Conservation (phyloP, 2,329 filamentous ascomycete genomes). For the Celoporthe dispersa region DNA sequence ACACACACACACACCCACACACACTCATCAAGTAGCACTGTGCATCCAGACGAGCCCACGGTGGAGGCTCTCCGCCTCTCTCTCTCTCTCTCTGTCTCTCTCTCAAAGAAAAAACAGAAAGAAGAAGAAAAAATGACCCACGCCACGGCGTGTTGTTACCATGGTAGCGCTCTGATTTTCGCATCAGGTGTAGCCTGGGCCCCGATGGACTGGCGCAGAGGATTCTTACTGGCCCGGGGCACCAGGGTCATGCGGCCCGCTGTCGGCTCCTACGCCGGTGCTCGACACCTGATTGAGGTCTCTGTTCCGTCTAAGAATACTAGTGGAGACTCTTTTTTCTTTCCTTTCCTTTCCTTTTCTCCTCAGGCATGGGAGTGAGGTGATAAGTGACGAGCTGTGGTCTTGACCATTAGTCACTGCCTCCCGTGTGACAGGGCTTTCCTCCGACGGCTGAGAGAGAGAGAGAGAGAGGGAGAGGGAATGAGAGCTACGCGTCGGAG, state of each 20-base stretch:
- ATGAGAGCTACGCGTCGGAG: neutral
- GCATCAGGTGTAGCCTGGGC: neutral
- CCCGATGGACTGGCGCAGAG: neutral
- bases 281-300: neutral
- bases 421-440: neutral
- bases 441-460: neutral
- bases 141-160: neutral
- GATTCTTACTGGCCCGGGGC: neutral
- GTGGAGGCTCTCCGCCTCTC: neutral
- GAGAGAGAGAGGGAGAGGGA: too few species aligned
- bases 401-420: neutral
- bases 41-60: neutral
- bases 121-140: neutral
- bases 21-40: neutral
- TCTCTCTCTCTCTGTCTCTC: too few species aligned
- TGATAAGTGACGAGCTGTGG: neutral
- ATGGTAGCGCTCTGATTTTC: neutral
- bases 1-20: neutral
- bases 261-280: neutral
- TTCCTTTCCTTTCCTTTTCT: neutral
- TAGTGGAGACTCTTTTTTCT: neutral
- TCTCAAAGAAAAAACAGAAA: neutral
- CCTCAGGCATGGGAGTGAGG: neutral
- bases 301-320: neutral
- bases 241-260: conserved; percentile 2